Evolutionary conservation across 306 rosid genomes (phyloP).

Genomic region (Gillenia trifoliata): DNA sequence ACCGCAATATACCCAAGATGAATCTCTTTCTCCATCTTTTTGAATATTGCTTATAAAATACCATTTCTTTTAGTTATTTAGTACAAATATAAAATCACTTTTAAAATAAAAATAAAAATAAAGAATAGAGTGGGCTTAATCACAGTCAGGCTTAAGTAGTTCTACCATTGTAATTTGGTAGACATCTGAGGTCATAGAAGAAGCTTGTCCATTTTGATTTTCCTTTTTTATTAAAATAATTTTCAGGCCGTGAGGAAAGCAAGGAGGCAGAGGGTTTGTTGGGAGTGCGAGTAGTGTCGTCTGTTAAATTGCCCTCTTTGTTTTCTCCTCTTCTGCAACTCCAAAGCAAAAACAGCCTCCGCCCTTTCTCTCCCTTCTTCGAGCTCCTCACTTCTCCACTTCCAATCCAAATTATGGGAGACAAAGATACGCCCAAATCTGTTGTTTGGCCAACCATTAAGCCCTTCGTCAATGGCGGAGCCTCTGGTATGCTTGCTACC

Average conservation of each 20-base stretch:
- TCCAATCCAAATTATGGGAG: conserved; percentile 55
- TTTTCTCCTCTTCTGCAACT: not conserved
- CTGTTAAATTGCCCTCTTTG: not conserved
- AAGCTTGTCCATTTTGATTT: not conserved
- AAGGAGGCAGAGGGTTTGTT: not conserved
- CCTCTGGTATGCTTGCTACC: conserved; percentile 98
- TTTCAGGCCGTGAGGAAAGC: conserved; percentile 6
- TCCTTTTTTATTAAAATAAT: not conserved
- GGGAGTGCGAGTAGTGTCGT: not conserved
- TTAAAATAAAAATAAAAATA: not conserved
- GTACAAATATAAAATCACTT: too few relatives aligned
- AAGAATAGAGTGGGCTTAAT: not conserved
- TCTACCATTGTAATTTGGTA: not conserved
- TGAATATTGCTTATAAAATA: too few relatives aligned
- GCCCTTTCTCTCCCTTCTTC: conserved; percentile 26
- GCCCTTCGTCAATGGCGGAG: conserved; percentile 94
- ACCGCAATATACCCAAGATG: too few relatives aligned
- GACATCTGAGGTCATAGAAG: conserved; percentile 11
- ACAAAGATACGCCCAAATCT: conserved; percentile 70
- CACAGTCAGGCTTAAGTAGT: not conserved
- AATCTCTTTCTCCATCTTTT: too few relatives aligned
- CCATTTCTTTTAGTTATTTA: not conserved
- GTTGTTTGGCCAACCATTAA: conserved; percentile 72
- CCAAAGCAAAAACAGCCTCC: conserved; percentile 15
- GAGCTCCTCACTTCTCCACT: conserved; percentile 11